Conservation (phyloP, 768 basidiomycete genomes). For the Austroboletus festivus region DNA sequence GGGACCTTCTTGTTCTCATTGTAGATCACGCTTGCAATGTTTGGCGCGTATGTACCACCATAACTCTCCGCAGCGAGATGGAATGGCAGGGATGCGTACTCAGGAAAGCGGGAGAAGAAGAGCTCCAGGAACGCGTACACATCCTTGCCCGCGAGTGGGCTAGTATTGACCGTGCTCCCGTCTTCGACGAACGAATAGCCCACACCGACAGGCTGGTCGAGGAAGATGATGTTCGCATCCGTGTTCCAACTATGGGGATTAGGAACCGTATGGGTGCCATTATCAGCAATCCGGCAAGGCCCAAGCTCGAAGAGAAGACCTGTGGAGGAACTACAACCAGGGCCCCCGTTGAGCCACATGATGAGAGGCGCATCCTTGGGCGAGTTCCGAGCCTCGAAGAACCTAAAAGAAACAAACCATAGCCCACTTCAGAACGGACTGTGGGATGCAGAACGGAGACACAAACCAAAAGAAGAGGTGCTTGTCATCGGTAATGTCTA, state of each 20-base stretch:
- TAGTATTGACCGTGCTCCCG: constrained; percentile 70
- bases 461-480: constrained; percentile 86
- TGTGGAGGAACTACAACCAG: constrained; percentile 69
- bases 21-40: constrained; percentile 81
- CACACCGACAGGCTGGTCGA: constrained; percentile 80
- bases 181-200: constrained; percentile 86
- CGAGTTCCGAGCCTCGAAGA: constrained; percentile 78
- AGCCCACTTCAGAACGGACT: neutral
- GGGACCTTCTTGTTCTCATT: constrained; percentile 65
- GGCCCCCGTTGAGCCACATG: constrained; percentile 88
- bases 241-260: constrained; percentile 89
- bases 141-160: constrained; percentile 84
- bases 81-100: constrained; percentile 70
- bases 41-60: constrained; percentile 76
- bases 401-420: constrained; percentile 45
- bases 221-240: constrained; percentile 58
- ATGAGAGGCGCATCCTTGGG: constrained; percentile 80
- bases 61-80: constrained; percentile 83
- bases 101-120: constrained; percentile 71
- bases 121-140: constrained; percentile 84
- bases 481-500: constrained; percentile 75
- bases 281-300: constrained; percentile 71
- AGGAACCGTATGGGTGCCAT: constrained; percentile 63
- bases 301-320: constrained; percentile 93
- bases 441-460: neutral